These are phyloP conservation scores for Trichoderma cornu-damae DNA, from an alignment of 2,329 filamentous ascomycete genomes.

Conservation along the genomic window DNA sequence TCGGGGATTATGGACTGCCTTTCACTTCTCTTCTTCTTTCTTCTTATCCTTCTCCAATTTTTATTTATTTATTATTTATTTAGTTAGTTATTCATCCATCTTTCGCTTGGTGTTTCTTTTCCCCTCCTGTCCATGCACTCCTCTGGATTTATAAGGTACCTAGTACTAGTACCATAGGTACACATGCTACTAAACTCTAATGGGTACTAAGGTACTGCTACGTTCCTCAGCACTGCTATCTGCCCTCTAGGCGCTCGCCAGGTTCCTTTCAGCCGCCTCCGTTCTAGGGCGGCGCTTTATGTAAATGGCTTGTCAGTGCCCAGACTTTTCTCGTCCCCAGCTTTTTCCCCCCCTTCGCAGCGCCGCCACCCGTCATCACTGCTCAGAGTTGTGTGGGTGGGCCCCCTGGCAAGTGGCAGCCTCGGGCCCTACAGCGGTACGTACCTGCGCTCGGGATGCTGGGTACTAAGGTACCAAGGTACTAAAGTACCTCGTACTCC, in stretches of 20 bases:
- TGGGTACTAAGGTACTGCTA: too few relatives aligned
- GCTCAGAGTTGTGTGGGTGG: constrained; percentile 10
- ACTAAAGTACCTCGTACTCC: background rate
- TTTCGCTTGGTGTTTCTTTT: too few relatives aligned
- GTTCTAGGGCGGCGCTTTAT: background rate
- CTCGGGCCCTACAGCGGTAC: constrained; percentile 11
- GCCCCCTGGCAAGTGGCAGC: background rate
- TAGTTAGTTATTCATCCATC: too few relatives aligned
- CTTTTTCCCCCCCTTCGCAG: constrained; percentile 10
- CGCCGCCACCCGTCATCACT: constrained; percentile 5
- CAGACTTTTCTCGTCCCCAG: constrained; percentile 1
- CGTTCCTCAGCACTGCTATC: too few relatives aligned
- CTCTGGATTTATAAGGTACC: too few relatives aligned
- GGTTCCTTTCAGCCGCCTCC: constrained; percentile 5
- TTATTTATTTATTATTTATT: too few relatives aligned
- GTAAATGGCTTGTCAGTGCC: background rate
- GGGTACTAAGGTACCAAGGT: background rate
- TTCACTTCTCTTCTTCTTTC: background rate
- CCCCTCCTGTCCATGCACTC: too few relatives aligned
- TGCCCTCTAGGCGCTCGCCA: background rate
- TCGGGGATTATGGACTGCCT: background rate
- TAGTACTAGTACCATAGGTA: too few relatives aligned
- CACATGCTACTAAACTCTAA: too few relatives aligned
- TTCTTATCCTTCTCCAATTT: too few relatives aligned
- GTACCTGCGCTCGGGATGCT: background rate